Conservation (phyloP, 1,284 basidiomycete genomes). For the Apiotrichum veenhuisii region DNA sequence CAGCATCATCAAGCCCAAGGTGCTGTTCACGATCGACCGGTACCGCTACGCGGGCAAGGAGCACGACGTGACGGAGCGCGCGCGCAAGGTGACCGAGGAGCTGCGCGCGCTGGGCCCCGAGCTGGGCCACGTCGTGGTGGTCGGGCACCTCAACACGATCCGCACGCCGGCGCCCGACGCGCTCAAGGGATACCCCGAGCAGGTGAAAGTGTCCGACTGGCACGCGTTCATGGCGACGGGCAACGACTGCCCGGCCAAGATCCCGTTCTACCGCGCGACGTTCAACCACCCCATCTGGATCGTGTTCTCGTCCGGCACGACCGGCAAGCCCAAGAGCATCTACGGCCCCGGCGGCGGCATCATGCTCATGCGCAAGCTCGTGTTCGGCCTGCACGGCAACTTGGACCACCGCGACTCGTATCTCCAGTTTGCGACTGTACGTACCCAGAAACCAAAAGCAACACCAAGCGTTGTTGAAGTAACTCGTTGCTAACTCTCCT, state of each 20-base stretch:
- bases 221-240: slow-evolving; percentile 18
- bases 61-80: slow-evolving; percentile 27
- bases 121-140: slow-evolving; percentile 31
- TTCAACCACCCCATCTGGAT: slow-evolving; percentile 39
- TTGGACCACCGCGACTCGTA: slow-evolving; percentile 29
- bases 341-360: slow-evolving; percentile 33
- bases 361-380: slow-evolving; percentile 22
- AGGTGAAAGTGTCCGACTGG: slow-evolving; percentile 7
- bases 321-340: slow-evolving; percentile 48
- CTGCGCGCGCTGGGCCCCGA: slow-evolving; percentile 26
- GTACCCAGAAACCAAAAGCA: neutral
- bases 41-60: slow-evolving; percentile 44
- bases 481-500: neutral
- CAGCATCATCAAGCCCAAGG: slow-evolving; percentile 39
- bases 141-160: slow-evolving; percentile 30
- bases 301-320: slow-evolving; percentile 45
- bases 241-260: slow-evolving; percentile 20
- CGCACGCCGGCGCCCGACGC: slow-evolving; percentile 22
- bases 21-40: slow-evolving; percentile 44
- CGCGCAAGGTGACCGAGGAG: slow-evolving; percentile 18
- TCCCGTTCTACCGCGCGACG: slow-evolving; percentile 26
- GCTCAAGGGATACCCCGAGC: slow-evolving; percentile 13
- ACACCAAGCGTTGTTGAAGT: too few species aligned
- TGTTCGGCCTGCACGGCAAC: slow-evolving; percentile 13
- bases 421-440: slow-evolving; percentile 33